Evolutionary conservation across 2,329 filamentous ascomycete species (phyloP).

Genomic region (Ilyonectria destructans): DNA sequence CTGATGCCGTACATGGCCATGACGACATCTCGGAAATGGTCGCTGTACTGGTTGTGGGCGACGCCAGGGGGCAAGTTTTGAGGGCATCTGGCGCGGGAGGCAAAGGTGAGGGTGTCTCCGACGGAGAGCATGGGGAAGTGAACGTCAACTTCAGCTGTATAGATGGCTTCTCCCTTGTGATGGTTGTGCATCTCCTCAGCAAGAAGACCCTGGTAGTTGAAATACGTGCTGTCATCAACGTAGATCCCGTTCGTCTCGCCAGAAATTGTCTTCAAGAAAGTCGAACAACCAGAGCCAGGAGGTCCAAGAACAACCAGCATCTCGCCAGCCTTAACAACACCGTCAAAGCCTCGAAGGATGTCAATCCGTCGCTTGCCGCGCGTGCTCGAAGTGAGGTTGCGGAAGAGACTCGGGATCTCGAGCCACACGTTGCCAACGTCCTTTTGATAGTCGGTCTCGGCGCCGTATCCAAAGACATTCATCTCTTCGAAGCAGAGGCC

Average conservation of each 20-base stretch:
- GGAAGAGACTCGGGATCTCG: conserved; percentile 11
- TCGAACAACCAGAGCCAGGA: conserved; percentile 25
- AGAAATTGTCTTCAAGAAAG: conserved; percentile 32
- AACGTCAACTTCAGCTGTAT: conserved; percentile 30
- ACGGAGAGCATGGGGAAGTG: conserved; percentile 33
- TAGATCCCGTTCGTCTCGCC: conserved; percentile 31
- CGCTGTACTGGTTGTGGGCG: conserved; percentile 15
- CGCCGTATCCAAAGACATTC: conserved; percentile 32
- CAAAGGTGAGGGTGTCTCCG: conserved; percentile 33
- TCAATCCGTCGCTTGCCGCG: conserved; percentile 24
- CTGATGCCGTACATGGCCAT: conserved; percentile 36
- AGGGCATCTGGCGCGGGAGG: conserved; percentile 24
- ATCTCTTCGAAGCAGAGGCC: conserved; percentile 33
- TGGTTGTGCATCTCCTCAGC: conserved; percentile 30
- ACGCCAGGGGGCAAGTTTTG: conserved; percentile 23
- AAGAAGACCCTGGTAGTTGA: conserved; percentile 31
- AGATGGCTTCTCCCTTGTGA: conserved; percentile 31
- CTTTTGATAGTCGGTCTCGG: conserved; percentile 33
- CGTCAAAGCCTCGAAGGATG: conserved; percentile 27
- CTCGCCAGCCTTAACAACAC: conserved; percentile 19
- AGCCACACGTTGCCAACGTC: conserved; percentile 31
- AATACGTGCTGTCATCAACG: conserved; percentile 25
- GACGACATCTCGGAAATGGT: conserved; percentile 30
- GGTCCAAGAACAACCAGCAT: conserved; percentile 32
- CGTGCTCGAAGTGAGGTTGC: conserved; percentile 4